Evolutionary conservation across 2,329 filamentous ascomycete species (phyloP).

Genomic region (Trichothecium sympodiale): DNA sequence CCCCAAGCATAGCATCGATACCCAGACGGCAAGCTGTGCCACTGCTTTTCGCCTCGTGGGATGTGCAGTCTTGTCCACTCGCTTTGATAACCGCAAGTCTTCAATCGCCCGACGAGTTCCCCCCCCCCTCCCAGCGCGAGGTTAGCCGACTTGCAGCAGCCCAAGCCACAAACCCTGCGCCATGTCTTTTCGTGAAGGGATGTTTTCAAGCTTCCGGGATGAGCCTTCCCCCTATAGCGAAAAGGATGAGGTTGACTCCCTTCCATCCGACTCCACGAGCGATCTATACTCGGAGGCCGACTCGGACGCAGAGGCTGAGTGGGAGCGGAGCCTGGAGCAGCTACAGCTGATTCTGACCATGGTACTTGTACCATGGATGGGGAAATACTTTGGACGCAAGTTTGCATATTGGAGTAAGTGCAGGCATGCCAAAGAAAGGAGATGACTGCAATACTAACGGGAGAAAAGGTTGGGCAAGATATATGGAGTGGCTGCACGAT

Average conservation of each 20-base stretch:
- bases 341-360: constrained; percentile 86
- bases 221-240: constrained; percentile 29
- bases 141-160: too few species aligned
- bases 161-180: too few species aligned
- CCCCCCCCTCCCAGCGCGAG: too few species aligned
- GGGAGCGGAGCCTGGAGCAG: constrained; percentile 90
- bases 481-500: constrained; percentile 87
- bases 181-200: too few species aligned
- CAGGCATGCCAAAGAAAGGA: neutral
- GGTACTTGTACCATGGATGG: constrained; percentile 86
- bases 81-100: too few species aligned
- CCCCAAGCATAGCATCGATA: neutral
- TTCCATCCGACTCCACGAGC: constrained; percentile 50
- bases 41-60: too few species aligned
- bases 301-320: constrained; percentile 86
- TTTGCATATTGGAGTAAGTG: constrained; percentile 89
- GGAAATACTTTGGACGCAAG: constrained; percentile 89
- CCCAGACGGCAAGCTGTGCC: neutral
- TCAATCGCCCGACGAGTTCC: too few species aligned
- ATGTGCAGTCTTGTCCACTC: too few species aligned
- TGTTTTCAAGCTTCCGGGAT: too few species aligned
- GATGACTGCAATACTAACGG: constrained; percentile 6
- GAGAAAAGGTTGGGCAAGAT: constrained; percentile 72
- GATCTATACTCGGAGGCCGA: constrained; percentile 48
- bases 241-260: constrained; percentile 46